A percentile compares a stretch with the other conserved stretches of the same genome.
phyloP scores from a whole-genome alignment of 257 asterid species.

The Fraxinus americana region DNA sequence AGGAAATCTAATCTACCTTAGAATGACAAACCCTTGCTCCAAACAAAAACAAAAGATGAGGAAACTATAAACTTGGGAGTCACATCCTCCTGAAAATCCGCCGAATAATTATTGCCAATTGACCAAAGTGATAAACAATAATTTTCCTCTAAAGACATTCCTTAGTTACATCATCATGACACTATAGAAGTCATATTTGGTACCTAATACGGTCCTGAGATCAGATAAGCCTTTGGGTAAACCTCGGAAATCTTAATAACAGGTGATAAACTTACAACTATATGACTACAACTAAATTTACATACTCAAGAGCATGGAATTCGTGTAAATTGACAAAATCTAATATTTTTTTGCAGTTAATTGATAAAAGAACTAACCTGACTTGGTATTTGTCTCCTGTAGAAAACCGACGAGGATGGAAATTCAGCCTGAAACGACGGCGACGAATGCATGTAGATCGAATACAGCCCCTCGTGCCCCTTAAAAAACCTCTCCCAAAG shows the following conservation, averaged over 20 bases:
- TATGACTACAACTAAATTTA: neutral
- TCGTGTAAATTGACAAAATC: neutral
- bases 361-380: conserved; percentile 33
- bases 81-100: neutral
- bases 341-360: neutral
- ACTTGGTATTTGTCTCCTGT: conserved; percentile 50
- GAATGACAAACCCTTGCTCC: neutral
- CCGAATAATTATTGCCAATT: neutral
- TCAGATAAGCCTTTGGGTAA: neutral
- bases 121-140: neutral
- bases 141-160: neutral
- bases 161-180: neutral
- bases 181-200: neutral
- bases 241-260: neutral
- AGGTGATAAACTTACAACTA: neutral
- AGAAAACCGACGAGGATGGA: conserved; percentile 42
- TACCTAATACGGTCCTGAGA: neutral
- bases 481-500: conserved; percentile 57
- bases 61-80: neutral
- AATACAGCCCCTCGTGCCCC: conserved; percentile 42
- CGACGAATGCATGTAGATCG: conserved; percentile 45
- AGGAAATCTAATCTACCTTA: neutral
- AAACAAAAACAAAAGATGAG: neutral
- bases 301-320: neutral
- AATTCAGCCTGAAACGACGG: conserved; percentile 45